phyloP scores from a whole-genome alignment of 441 rosid genomes.

The Croton setiger region DNA sequence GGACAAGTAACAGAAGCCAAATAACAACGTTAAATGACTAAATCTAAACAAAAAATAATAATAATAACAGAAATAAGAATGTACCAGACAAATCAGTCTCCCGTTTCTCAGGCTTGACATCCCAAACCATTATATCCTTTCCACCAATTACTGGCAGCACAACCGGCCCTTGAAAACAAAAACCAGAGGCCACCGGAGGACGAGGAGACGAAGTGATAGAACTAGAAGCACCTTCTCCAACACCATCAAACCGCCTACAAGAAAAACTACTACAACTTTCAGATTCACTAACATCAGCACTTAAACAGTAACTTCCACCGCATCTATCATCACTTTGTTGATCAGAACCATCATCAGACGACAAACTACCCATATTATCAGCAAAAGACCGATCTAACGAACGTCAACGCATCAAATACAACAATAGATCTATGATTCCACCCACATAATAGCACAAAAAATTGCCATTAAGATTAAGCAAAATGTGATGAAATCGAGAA shows the following conservation, averaged over 20 bases:
- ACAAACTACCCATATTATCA: slow-evolving; percentile 53
- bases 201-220: slow-evolving; percentile 69
- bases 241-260: slow-evolving; percentile 55
- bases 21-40: background rate
- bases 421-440: background rate
- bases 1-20: background rate
- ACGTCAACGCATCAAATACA: no score
- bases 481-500: no score
- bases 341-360: slow-evolving; percentile 56
- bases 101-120: slow-evolving; percentile 47
- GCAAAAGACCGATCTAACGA: no score
- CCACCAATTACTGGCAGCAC: slow-evolving; percentile 81
- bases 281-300: slow-evolving; percentile 95
- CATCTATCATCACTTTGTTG: slow-evolving; percentile 67
- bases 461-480: no score
- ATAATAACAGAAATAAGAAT: background rate
- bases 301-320: slow-evolving; percentile 87
- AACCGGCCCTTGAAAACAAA: slow-evolving; percentile 51
- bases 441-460: no score
- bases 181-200: slow-evolving; percentile 25
- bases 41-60: background rate
- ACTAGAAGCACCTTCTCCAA: slow-evolving; percentile 55
- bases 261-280: slow-evolving; percentile 88
- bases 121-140: slow-evolving; percentile 69
- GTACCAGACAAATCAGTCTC: slow-evolving; percentile 61